Percentiles rank a stretch among this genome's conserved stretches.
These are phyloP conservation scores for Aspergillus saccharolyticus DNA, from an alignment of 495 filamentous ascomycete genomes.

Conservation along the genomic window DNA sequence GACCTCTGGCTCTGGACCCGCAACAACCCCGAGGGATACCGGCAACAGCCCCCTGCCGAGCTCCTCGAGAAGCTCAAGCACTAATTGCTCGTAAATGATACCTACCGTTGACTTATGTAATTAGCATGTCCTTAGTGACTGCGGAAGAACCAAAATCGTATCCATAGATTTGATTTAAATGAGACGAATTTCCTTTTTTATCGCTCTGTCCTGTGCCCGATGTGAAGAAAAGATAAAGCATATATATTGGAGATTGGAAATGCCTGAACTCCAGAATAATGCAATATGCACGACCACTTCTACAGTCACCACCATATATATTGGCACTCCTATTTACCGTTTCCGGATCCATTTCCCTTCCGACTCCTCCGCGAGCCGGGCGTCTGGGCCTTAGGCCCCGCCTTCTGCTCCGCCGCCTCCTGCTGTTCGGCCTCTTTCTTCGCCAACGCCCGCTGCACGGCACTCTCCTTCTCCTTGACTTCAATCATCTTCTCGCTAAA, in stretches of 20 bases:
- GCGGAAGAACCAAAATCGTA: constrained; percentile 7
- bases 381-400: constrained; percentile 29
- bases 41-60: constrained; percentile 80
- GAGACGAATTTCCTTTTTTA: constrained; percentile 42
- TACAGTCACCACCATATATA: neutral
- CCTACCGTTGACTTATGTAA: neutral
- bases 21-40: constrained; percentile 94
- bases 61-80: constrained; percentile 70
- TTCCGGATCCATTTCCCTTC: constrained; percentile 23
- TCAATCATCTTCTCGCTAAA: constrained; percentile 81
- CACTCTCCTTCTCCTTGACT: constrained; percentile 74
- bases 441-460: constrained; percentile 55
- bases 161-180: constrained; percentile 29
- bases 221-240: neutral
- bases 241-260: neutral
- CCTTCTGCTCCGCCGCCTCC: constrained; percentile 30
- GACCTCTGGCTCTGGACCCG: constrained; percentile 93
- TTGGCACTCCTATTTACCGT: neutral
- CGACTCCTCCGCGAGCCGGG: constrained; percentile 43
- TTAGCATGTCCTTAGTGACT: neutral
- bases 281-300: neutral
- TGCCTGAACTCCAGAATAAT: neutral
- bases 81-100: constrained; percentile 23
- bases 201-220: neutral
- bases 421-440: constrained; percentile 60